Evolutionary conservation across 176 grass and related monocot genomes (phyloP).

Genomic region (Oryza australiensis): DNA sequence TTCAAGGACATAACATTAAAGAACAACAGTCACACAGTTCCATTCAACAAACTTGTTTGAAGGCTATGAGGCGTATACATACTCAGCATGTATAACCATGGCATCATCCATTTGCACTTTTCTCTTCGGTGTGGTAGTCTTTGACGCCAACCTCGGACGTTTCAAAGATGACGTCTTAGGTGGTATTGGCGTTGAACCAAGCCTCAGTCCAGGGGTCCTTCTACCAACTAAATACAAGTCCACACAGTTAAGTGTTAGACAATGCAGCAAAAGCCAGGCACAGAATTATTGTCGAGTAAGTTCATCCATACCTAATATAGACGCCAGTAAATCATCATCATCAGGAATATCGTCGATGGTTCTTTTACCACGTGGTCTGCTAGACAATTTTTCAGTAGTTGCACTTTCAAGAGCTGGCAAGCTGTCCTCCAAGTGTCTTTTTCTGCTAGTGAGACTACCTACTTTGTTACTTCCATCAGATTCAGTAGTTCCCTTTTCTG

Average conservation of each 20-base stretch:
- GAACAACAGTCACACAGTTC: constrained; percentile 27
- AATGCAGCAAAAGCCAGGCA: constrained; percentile 26
- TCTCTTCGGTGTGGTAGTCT: constrained; percentile 57
- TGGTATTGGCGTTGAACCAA: constrained; percentile 60
- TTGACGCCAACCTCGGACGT: constrained; percentile 69
- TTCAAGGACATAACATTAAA: constrained; percentile 8
- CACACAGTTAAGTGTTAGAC: constrained; percentile 32
- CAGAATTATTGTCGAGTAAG: constrained; percentile 28
- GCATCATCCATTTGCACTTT: constrained; percentile 89
- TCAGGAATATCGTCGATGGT: constrained; percentile 56
- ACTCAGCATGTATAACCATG: constrained; percentile 98
- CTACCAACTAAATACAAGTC: constrained; percentile 67
- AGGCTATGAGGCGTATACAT: constrained; percentile 45
- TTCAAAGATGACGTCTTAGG: constrained; percentile 62
- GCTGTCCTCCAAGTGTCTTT: constrained; percentile 75
- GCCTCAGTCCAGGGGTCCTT: constrained; percentile 71
- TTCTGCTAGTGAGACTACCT: constrained; percentile 71
- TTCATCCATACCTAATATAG: constrained; percentile 76
- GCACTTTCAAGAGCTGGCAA: constrained; percentile 60
- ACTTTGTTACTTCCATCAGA: constrained; percentile 93
- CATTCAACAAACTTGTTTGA: constrained; percentile 13
- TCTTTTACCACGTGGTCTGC: constrained; percentile 58
- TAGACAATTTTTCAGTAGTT: constrained; percentile 67
- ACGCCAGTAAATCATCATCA: constrained; percentile 89
- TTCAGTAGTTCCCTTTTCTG: constrained; percentile 77